Conservation (phyloP, 2,329 filamentous ascomycete species). For the Penicillium crustosum region DNA sequence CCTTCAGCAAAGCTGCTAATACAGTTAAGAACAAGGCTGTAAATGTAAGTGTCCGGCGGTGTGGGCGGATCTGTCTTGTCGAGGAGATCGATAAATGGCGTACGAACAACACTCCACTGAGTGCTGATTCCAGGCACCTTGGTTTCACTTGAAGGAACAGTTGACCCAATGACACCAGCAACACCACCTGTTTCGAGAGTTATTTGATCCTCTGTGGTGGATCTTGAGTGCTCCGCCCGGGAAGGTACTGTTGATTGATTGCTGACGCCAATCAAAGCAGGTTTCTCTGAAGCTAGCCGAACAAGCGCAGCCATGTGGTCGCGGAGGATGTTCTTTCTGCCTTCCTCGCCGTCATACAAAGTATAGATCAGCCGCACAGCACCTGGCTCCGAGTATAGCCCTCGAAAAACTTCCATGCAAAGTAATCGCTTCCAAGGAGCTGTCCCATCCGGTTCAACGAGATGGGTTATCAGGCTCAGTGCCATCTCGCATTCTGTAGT, state of each 20-base stretch:
- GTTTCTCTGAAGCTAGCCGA: constrained; percentile 88
- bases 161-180: constrained; percentile 78
- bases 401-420: constrained; percentile 87
- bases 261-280: constrained; percentile 80
- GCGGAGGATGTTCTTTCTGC: constrained; percentile 73
- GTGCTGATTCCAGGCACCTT: constrained; percentile 76
- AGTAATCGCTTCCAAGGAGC: constrained; percentile 82
- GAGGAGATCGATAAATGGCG: constrained; percentile 87
- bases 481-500: constrained; percentile 79
- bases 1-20: constrained; percentile 89
- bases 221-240: constrained; percentile 56
- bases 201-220: constrained; percentile 72
- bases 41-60: constrained; percentile 90
- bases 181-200: constrained; percentile 85
- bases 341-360: constrained; percentile 72
- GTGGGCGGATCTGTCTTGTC: constrained; percentile 84
- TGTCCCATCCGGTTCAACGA: constrained; percentile 79
- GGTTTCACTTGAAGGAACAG: constrained; percentile 64
- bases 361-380: constrained; percentile 78
- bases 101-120: constrained; percentile 85
- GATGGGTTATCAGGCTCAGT: constrained; percentile 75
- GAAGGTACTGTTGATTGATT: constrained; percentile 83
- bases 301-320: constrained; percentile 86
- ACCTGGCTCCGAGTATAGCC: constrained; percentile 77
- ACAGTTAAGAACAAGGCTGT: constrained; percentile 83